Evolutionary conservation across 202 grass and related monocot species (phyloP).

Genomic region (Carex arenaria): DNA sequence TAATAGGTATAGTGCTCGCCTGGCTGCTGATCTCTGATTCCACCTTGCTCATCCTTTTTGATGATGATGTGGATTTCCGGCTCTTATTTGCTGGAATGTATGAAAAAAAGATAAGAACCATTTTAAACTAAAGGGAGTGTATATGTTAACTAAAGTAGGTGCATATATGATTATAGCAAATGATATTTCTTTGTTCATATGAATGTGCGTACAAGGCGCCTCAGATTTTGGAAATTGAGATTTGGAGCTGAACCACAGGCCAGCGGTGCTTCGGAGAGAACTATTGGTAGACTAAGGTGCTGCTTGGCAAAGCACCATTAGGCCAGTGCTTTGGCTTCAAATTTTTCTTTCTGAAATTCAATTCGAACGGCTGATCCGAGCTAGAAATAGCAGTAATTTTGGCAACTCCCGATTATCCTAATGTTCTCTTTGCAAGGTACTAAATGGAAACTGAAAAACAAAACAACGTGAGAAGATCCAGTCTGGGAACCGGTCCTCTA

Average conservation of each 20-base stretch:
- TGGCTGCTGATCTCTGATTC: constrained; percentile 31
- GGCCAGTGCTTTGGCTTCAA: too few species aligned
- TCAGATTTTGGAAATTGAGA: neutral
- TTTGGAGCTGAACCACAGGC: neutral
- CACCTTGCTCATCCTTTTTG: constrained; percentile 28
- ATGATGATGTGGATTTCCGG: constrained; percentile 18
- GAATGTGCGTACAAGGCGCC: neutral
- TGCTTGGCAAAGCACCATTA: too few species aligned
- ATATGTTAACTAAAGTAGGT: neutral
- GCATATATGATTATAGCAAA: neutral
- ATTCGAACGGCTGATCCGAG: neutral
- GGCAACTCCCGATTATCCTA: neutral
- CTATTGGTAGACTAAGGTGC: too few species aligned
- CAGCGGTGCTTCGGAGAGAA: too few species aligned
- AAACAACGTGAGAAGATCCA: neutral
- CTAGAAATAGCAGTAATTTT: neutral
- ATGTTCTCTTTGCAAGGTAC: neutral
- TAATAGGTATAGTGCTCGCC: constrained; percentile 12
- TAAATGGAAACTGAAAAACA: neutral
- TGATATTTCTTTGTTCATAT: neutral
- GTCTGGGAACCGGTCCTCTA: neutral
- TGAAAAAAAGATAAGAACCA: neutral
- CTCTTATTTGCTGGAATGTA: constrained; percentile 8
- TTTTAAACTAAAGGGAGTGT: neutral
- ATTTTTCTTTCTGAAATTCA: neutral